These are phyloP conservation scores for Exophiala lecanii-corni DNA, from an alignment of 2,329 filamentous ascomycete species.

Conservation along the genomic window DNA sequence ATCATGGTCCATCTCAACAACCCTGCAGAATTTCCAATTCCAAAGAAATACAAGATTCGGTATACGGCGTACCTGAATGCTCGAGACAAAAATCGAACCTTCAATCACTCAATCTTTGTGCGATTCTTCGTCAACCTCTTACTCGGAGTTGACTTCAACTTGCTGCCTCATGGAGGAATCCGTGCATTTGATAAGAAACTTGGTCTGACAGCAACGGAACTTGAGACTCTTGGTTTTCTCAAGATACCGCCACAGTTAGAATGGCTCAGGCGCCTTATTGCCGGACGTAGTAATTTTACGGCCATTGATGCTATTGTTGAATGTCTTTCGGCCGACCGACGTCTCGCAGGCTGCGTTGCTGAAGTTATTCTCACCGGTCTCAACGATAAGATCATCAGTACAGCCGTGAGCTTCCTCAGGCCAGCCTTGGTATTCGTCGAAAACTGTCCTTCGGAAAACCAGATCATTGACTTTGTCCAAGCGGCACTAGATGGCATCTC, in stretches of 20 bases:
- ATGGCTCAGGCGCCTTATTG: slow-evolving; percentile 60
- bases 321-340: slow-evolving; percentile 50
- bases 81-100: slow-evolving; percentile 44
- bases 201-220: slow-evolving; percentile 11
- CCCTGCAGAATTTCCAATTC: slow-evolving; percentile 11
- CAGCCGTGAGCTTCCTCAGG: slow-evolving; percentile 55
- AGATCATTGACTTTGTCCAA: slow-evolving; percentile 36
- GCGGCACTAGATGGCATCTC: slow-evolving; percentile 44
- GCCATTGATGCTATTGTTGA: slow-evolving; percentile 55
- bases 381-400: slow-evolving; percentile 47
- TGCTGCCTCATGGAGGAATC: slow-evolving; percentile 44
- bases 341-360: slow-evolving; percentile 46
- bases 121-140: slow-evolving; percentile 37
- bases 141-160: slow-evolving; percentile 31
- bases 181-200: slow-evolving; percentile 28
- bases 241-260: slow-evolving; percentile 41
- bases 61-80: slow-evolving; percentile 45
- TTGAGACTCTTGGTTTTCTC: slow-evolving; percentile 16
- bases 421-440: slow-evolving; percentile 53
- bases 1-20: slow-evolving; percentile 44
- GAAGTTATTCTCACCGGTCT: slow-evolving; percentile 51
- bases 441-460: slow-evolving; percentile 33
- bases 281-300: slow-evolving; percentile 53
- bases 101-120: slow-evolving; percentile 40
- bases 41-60: slow-evolving; percentile 13